These are phyloP conservation scores for Hypoxylon crocopeplum DNA, from an alignment of 495 filamentous ascomycete species.

Conservation along the genomic window DNA sequence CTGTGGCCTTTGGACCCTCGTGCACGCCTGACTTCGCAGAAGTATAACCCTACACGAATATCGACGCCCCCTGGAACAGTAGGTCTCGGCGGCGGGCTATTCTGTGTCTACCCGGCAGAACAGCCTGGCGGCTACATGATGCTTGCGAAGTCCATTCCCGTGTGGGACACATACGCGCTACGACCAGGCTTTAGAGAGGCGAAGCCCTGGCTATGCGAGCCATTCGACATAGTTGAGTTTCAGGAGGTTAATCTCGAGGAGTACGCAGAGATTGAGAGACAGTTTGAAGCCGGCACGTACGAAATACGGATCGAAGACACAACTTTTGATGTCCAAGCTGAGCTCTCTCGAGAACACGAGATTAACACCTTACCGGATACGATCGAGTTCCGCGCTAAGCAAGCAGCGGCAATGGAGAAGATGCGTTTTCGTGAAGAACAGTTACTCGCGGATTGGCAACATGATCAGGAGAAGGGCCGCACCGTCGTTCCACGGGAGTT, in stretches of 20 bases:
- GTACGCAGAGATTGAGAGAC: constrained; percentile 47
- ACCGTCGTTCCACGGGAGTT: neutral
- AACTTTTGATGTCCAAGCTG: constrained; percentile 11
- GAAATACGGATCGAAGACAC: constrained; percentile 15
- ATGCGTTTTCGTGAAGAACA: constrained; percentile 48
- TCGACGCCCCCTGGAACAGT: constrained; percentile 64
- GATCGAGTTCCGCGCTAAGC: constrained; percentile 15
- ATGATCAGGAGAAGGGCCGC: constrained; percentile 54
- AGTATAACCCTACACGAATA: constrained; percentile 65
- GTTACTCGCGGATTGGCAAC: constrained; percentile 48
- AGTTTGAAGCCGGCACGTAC: constrained; percentile 51
- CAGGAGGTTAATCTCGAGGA: constrained; percentile 59
- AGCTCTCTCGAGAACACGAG: constrained; percentile 15
- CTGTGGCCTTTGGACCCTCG: constrained; percentile 64
- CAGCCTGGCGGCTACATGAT: constrained; percentile 66
- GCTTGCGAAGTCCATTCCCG: constrained; percentile 60
- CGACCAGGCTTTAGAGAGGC: constrained; percentile 53
- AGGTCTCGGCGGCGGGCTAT: constrained; percentile 60
- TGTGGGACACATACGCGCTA: constrained; percentile 61
- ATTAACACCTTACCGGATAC: neutral
- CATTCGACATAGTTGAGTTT: constrained; percentile 65
- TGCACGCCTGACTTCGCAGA: constrained; percentile 59
- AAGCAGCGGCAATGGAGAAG: constrained; percentile 37
- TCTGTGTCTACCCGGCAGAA: constrained; percentile 64
- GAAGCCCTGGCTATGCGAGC: constrained; percentile 62